These are phyloP conservation scores for Ogataea ramenticola DNA, from an alignment of 805 yeast species.

Conservation along the genomic window DNA sequence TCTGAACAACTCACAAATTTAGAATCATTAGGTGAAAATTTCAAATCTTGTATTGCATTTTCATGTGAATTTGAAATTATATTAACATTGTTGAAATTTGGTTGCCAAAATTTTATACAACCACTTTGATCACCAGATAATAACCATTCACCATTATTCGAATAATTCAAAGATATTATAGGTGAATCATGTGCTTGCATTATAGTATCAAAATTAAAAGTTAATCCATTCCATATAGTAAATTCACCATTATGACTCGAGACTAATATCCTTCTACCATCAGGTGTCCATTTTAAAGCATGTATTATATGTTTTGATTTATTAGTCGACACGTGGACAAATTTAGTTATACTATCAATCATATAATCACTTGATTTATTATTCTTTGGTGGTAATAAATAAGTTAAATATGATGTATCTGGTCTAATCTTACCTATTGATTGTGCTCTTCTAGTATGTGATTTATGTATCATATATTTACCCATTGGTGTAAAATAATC, in stretches of 20 bases:
- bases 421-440: conserved; percentile 54
- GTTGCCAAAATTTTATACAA: conserved; percentile 91
- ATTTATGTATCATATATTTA: conserved; percentile 47
- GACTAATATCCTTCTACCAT: conserved; percentile 82
- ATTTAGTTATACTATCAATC: conserved; percentile 66
- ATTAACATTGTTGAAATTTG: conserved; percentile 93
- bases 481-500: conserved; percentile 76
- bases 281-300: conserved; percentile 94
- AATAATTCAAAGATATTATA: conserved; percentile 69
- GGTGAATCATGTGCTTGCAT: conserved; percentile 98
- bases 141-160: conserved; percentile 92
- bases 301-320: conserved; percentile 88
- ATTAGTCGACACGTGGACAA: conserved; percentile 85
- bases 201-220: conserved; percentile 91
- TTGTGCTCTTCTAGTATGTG: conserved; percentile 28
- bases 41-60: conserved; percentile 78
- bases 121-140: conserved; percentile 94
- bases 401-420: conserved; percentile 57
- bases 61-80: conserved; percentile 63
- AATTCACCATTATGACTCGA: conserved; percentile 93
- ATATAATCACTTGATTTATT: conserved; percentile 38
- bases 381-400: conserved; percentile 64
- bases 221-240: conserved; percentile 93
- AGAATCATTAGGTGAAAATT: conserved; percentile 84
- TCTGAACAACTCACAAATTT: conserved; percentile 93